These are phyloP conservation scores for Kurtzmaniella fragi DNA, from an alignment of 805 yeast genomes.

Conservation along the genomic window DNA sequence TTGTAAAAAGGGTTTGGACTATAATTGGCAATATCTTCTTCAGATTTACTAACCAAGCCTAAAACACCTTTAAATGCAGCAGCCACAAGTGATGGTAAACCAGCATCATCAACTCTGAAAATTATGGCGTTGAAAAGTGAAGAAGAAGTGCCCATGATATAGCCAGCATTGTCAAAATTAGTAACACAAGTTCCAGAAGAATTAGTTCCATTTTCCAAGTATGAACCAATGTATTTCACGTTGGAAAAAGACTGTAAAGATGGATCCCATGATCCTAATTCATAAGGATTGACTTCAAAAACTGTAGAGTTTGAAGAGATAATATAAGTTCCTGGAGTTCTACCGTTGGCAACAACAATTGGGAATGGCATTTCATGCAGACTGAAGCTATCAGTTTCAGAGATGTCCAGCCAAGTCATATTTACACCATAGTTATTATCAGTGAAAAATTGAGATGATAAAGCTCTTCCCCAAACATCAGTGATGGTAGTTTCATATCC, in stretches of 20 bases:
- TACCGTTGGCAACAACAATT: constrained; percentile 33
- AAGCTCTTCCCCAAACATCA: constrained; percentile 41
- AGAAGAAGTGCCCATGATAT: constrained; percentile 77
- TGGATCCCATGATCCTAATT: constrained; percentile 86
- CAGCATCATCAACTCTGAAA: constrained; percentile 45
- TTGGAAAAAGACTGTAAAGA: constrained; percentile 61
- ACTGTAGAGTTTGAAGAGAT: constrained; percentile 33
- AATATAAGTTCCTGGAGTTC: constrained; percentile 27
- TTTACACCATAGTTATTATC: constrained; percentile 22
- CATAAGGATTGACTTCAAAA: constrained; percentile 35
- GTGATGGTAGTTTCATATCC: constrained; percentile 35
- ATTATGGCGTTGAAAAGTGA: constrained; percentile 69
- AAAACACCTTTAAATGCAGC: constrained; percentile 18
- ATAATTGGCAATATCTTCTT: constrained; percentile 66
- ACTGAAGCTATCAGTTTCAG: constrained; percentile 18
- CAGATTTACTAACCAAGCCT: constrained; percentile 37
- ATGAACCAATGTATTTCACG: constrained; percentile 65
- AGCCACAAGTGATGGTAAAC: constrained; percentile 16
- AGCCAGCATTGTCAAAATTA: constrained; percentile 81
- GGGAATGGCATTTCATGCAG: constrained; percentile 36
- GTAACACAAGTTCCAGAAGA: constrained; percentile 44
- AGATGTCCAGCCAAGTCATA: constrained; percentile 27
- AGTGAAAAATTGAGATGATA: constrained; percentile 33
- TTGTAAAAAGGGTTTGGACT: constrained; percentile 62
- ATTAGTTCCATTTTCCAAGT: constrained; percentile 56